phyloP scores from a whole-genome alignment of 495 filamentous ascomycete species.

The Jackrogersella minutella region DNA sequence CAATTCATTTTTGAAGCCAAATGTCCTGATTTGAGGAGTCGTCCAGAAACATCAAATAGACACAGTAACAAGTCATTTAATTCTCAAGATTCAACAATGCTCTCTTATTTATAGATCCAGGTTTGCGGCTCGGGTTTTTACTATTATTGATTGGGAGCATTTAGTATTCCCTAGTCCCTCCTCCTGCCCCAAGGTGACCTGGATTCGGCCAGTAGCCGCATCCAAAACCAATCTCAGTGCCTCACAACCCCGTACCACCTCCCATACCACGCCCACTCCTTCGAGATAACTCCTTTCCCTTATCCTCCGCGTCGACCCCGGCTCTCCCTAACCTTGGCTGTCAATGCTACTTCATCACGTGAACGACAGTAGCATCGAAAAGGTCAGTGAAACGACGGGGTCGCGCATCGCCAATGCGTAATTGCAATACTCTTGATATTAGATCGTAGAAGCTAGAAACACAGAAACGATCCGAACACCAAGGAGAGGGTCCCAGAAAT shows the following conservation, averaged over 20 bases:
- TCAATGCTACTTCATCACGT: background rate
- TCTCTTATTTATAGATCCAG: slow-evolving; percentile 18
- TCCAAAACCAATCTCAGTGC: background rate
- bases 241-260: slow-evolving; percentile 1
- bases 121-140: slow-evolving; percentile 1
- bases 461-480: slow-evolving; percentile 8
- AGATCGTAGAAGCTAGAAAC: slow-evolving; percentile 6
- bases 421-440: slow-evolving; percentile 22
- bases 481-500: background rate
- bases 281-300: slow-evolving; percentile 2
- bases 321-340: background rate
- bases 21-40: too few species aligned
- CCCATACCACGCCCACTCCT: background rate
- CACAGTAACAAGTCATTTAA: too few species aligned
- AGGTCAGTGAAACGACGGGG: background rate
- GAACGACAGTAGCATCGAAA: background rate
- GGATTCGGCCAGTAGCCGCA: background rate
- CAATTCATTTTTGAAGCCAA: too few species aligned
- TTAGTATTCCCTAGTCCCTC: background rate
- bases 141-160: slow-evolving; percentile 20
- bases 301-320: background rate
- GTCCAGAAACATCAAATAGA: too few species aligned
- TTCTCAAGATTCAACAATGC: background rate
- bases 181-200: background rate
- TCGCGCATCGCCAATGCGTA: background rate